Evolutionary conservation across 2,329 filamentous ascomycete genomes (phyloP).

Genomic region (Xylaria sp.): DNA sequence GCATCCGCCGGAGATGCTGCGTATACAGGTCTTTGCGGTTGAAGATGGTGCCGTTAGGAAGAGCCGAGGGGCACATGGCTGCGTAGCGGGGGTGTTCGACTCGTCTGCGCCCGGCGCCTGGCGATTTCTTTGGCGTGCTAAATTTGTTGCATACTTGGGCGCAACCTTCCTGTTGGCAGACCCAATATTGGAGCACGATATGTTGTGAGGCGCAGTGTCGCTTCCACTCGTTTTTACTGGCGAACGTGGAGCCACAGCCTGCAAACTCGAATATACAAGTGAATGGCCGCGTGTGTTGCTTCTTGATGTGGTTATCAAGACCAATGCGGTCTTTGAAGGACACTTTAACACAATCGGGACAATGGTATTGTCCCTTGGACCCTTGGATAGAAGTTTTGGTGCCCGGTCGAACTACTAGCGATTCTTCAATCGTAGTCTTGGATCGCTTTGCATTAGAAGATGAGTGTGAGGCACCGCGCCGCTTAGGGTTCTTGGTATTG

Average conservation of each 20-base stretch:
- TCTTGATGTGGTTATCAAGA: slow-evolving; percentile 63
- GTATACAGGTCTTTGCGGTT: slow-evolving; percentile 94
- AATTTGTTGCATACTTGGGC: slow-evolving; percentile 50
- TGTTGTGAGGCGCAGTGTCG: slow-evolving; percentile 86
- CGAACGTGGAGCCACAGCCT: slow-evolving; percentile 78
- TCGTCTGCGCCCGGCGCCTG: slow-evolving; percentile 41
- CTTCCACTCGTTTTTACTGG: slow-evolving; percentile 95
- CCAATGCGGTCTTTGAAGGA: slow-evolving; percentile 59
- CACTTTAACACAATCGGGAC: slow-evolving; percentile 52
- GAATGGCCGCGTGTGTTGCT: slow-evolving; percentile 71
- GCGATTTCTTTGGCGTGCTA: slow-evolving; percentile 38
- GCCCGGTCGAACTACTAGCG: slow-evolving; percentile 30
- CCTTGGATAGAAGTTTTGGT: slow-evolving; percentile 43
- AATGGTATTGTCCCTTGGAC: slow-evolving; percentile 47
- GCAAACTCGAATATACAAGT: slow-evolving; percentile 83
- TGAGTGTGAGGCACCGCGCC: slow-evolving; percentile 37
- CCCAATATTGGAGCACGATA: slow-evolving; percentile 77
- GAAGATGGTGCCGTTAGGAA: slow-evolving; percentile 73
- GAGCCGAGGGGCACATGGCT: slow-evolving; percentile 39
- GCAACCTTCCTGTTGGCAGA: slow-evolving; percentile 75
- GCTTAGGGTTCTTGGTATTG: slow-evolving; percentile 43
- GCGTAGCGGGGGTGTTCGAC: slow-evolving; percentile 34
- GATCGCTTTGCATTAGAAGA: slow-evolving; percentile 41
- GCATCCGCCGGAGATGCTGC: slow-evolving; percentile 89
- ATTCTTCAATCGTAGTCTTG: slow-evolving; percentile 41